Evolutionary conservation across 768 basidiomycete species (phyloP).

Genomic region (Sistotremastrum suecicum): DNA sequence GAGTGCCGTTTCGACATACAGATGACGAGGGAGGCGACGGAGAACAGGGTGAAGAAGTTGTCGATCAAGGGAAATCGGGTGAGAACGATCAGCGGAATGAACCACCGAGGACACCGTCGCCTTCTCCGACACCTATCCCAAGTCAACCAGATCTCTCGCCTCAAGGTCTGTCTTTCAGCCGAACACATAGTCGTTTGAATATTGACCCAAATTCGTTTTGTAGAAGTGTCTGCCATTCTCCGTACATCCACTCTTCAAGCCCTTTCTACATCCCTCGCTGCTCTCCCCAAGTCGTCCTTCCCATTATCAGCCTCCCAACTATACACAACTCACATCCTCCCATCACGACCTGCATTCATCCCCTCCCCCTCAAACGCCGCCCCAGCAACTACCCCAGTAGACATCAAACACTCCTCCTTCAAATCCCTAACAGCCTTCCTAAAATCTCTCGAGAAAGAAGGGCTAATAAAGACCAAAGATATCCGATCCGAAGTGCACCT

Average conservation of each 20-base stretch:
- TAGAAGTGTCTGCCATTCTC: conserved; percentile 46
- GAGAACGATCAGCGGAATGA: not conserved
- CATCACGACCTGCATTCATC: conserved; percentile 62
- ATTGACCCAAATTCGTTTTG: not conserved
- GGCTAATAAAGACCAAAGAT: conserved; percentile 59
- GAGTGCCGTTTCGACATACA: conserved; percentile 13
- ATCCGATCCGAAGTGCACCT: conserved; percentile 25
- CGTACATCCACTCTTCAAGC: conserved; percentile 52
- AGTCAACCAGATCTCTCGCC: not conserved
- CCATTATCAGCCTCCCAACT: conserved; percentile 67
- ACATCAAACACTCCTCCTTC: conserved; percentile 64
- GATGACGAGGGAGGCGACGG: conserved; percentile 8
- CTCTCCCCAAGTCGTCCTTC: conserved; percentile 39
- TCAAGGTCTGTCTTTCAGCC: conserved; percentile 6
- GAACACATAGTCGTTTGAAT: not conserved
- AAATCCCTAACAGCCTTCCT: conserved; percentile 78
- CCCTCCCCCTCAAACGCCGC: conserved; percentile 16
- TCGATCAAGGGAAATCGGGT: not conserved
- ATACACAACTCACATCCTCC: conserved; percentile 66
- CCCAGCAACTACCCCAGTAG: conserved; percentile 29
- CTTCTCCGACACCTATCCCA: not conserved
- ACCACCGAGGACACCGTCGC: not conserved
- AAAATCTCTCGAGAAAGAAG: conserved; percentile 61
- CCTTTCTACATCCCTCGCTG: conserved; percentile 33
- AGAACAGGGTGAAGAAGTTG: not conserved